Evolutionary conservation across 2,329 filamentous ascomycete species (phyloP).

Genomic region (Ilyonectria robusta): DNA sequence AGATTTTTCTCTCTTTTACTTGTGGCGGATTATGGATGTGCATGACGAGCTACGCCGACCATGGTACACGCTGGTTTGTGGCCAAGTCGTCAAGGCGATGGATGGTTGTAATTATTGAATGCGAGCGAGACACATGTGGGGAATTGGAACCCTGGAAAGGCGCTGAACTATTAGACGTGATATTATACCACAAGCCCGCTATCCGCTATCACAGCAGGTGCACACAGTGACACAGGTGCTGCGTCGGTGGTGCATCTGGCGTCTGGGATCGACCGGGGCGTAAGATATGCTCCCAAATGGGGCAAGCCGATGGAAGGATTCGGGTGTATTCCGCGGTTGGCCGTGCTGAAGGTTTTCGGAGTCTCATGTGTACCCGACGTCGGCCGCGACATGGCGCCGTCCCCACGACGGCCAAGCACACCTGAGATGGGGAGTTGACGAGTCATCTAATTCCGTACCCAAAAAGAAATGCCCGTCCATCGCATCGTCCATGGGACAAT

Average conservation of each 20-base stretch:
- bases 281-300: constrained; percentile 34
- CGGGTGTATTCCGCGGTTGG: constrained; percentile 31
- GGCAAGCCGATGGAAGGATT: constrained; percentile 33
- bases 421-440: constrained; percentile 16
- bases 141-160: constrained; percentile 18
- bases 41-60: background rate
- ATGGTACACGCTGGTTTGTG: constrained; percentile 16
- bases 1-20: constrained; percentile 25
- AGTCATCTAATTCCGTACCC: constrained; percentile 17
- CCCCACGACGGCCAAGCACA: constrained; percentile 15
- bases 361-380: constrained; percentile 23
- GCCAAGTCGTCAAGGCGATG: constrained; percentile 15
- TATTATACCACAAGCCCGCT: constrained; percentile 5
- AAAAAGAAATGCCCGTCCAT: constrained; percentile 17
- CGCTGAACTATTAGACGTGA: background rate
- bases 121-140: constrained; percentile 19
- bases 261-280: constrained; percentile 24
- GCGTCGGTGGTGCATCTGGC: constrained; percentile 21
- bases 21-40: background rate
- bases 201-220: background rate
- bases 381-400: constrained; percentile 11
- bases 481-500: constrained; percentile 11
- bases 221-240: background rate
- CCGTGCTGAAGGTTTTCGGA: constrained; percentile 27
- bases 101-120: constrained; percentile 11